Base-by-base conservation (phyloP, 768 basidiomycete genomes). In the Pulveroboletus sp. region DNA sequence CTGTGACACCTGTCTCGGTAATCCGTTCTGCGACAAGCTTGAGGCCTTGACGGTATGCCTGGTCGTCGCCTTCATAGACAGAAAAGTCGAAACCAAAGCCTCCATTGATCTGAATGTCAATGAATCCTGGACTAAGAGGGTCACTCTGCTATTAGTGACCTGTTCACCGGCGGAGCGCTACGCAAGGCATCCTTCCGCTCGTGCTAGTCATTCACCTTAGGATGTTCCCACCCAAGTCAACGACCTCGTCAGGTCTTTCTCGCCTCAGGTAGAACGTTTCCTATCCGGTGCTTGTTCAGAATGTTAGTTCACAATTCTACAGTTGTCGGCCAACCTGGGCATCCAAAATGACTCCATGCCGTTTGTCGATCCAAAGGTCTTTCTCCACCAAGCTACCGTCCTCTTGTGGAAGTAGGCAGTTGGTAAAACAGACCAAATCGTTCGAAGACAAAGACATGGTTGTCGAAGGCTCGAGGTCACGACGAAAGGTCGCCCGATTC, bases 41-140 rank as follows among this genome's bases (percentile, higher is more conserved):
- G 65, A 94, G 71, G 17, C 89, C 89, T 20, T 76, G 58, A 22
- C 74, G 71, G 68, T 94, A 94, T 6, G 70, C 71, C 31, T 81
- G 74, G 45, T 88, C 85, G 60, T 85, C 76, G 23, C 78, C 80
- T 30, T 87, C 82, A 57, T 85, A 89, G 16, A 91, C 79, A 12
- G 89, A 91, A 60, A 93, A 92, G 65, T 92, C 89, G 61, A 91
- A 88, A 26, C 85, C 83, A 63, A 89, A 93, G 5, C 83, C 92
- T 30, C 93, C 93, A 55, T 95, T 94, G 53, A 95, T 84, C 61
- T 95, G 93, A 16, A 86, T 81, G 68, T 94, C 93, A 43, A 94
- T 77, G 60, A 86, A 79, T 13, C 92, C 92, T 3, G 92, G 92
- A 63, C 89, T 91, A 56, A 14, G 47, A 51, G 27, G 14, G 37